Evolutionary conservation across 164 flowering plant species (phyloP).

Genomic region (Vitis vinifera): DNA sequence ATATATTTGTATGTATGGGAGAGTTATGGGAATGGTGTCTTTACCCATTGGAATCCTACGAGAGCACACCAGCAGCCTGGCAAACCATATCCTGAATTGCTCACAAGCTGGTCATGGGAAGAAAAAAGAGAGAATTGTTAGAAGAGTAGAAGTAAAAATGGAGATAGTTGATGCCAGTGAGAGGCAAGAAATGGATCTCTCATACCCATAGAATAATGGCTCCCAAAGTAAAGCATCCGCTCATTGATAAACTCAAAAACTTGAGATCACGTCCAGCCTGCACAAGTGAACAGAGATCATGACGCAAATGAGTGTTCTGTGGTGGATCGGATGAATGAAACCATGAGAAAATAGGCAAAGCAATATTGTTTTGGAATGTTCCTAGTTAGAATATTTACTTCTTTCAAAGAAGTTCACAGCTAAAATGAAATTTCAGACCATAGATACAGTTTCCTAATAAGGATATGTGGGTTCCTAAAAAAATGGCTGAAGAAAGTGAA

Average conservation of each 20-base stretch:
- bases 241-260: constrained; percentile 35
- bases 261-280: constrained; percentile 24
- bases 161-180: neutral
- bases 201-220: constrained; percentile 47
- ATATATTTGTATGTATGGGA: neutral
- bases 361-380: no score
- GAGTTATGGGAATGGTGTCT: neutral
- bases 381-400: no score
- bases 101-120: constrained; percentile 30
- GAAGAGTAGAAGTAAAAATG: neutral
- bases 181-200: neutral
- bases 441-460: no score
- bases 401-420: no score
- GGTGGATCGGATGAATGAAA: no score
- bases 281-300: constrained; percentile 1
- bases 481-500: no score
- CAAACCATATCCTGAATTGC: constrained; percentile 40
- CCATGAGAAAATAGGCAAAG: no score
- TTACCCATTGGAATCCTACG: constrained; percentile 59
- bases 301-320: neutral
- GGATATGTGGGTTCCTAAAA: no score
- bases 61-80: constrained; percentile 53
- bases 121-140: neutral
- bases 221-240: constrained; percentile 46
- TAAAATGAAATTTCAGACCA: no score